Base-by-base conservation (phyloP, 257 asterid genomes). In the Ilex asprella region DNA sequence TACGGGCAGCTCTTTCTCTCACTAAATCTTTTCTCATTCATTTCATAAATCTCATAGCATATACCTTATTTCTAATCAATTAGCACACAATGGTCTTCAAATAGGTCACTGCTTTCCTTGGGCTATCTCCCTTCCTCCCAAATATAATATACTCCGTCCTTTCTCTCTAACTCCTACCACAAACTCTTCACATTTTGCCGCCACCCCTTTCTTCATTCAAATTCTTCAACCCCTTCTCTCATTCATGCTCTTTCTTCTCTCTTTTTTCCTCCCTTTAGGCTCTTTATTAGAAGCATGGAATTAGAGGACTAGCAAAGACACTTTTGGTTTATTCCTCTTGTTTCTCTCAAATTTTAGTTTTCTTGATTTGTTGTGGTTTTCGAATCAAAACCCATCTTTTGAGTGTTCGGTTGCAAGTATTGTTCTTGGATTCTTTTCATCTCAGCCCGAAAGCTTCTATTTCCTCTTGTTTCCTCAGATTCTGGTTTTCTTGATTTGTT, bases 131-230 rank as follows among this genome's bases (percentile, higher is more conserved):
- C 41, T 35, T 35, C 41, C 41, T 35, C 8, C 41, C 41, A 35
- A 35, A 35, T 35, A 35, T 8, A 8, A 35, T 3, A 35, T 21
- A 1, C 1, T 8, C 41, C 2, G 2, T 35, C 41, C 41, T 35
- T 8, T 35, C 41, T 35, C 41, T 35, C 41, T 68, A 75, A n/a
- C 56, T 53, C 69, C 58, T 67, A 12, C 12, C 44, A 16, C 65
- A 31, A 58, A 55, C 59, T 60, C 71, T 64, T 54, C 78, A 39
- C 76, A 52, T 67, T 85, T 79, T 83, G 85, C 90, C 86, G 87
- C 90, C 95, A 54, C 76, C 60, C 47, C 58, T 63, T 55, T 67
- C 66, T 58, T 39, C 67, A 50, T 67, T 69, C 49, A 63, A 60
- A 39, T 16, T 44, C 16, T 15, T 52, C 56, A 54, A 63, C 66